Conservation (phyloP, 1,139 yeast species). For the Blastobotrys elegans region DNA sequence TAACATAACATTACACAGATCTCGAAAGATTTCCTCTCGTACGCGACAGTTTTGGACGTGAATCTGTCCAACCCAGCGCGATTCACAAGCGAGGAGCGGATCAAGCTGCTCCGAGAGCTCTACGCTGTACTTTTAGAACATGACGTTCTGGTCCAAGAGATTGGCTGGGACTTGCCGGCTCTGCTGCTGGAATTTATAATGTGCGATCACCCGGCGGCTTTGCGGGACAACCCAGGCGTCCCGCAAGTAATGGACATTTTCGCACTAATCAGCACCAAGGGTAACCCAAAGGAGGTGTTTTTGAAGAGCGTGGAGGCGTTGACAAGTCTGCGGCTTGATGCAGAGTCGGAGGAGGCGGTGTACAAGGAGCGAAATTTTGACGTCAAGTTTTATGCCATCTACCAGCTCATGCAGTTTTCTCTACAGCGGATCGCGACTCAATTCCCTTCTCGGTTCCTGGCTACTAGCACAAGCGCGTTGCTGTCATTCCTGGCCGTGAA, state of each 20-base stretch:
- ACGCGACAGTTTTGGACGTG: slow-evolving; percentile 64
- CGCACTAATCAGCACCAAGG: slow-evolving; percentile 53
- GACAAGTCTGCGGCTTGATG: slow-evolving; percentile 28
- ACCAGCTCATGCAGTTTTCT: slow-evolving; percentile 55
- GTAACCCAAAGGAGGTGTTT: slow-evolving; percentile 76
- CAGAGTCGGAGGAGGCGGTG: slow-evolving; percentile 15
- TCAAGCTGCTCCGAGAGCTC: slow-evolving; percentile 40
- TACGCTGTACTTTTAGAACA: slow-evolving; percentile 38
- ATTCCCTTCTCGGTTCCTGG: slow-evolving; percentile 72
- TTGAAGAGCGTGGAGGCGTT: slow-evolving; percentile 64
- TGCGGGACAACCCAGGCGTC: slow-evolving; percentile 24
- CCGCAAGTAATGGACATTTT: slow-evolving; percentile 45
- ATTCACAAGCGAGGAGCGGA: slow-evolving; percentile 48
- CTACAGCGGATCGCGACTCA: slow-evolving; percentile 45
- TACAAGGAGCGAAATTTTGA: slow-evolving; percentile 41
- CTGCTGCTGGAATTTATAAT: slow-evolving; percentile 43
- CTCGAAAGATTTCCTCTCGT: slow-evolving; percentile 59
- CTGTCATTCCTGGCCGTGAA: slow-evolving; percentile 47
- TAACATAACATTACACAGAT: background rate
- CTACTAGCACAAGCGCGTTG: slow-evolving; percentile 56
- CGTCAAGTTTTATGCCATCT: slow-evolving; percentile 55
- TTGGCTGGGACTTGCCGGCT: slow-evolving; percentile 87
- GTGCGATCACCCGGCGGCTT: slow-evolving; percentile 19
- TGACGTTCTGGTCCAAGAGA: slow-evolving; percentile 51
- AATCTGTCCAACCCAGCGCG: slow-evolving; percentile 47